Evolutionary conservation across 2,329 filamentous ascomycete genomes (phyloP).

Genomic region (Hypoxylon sp.): DNA sequence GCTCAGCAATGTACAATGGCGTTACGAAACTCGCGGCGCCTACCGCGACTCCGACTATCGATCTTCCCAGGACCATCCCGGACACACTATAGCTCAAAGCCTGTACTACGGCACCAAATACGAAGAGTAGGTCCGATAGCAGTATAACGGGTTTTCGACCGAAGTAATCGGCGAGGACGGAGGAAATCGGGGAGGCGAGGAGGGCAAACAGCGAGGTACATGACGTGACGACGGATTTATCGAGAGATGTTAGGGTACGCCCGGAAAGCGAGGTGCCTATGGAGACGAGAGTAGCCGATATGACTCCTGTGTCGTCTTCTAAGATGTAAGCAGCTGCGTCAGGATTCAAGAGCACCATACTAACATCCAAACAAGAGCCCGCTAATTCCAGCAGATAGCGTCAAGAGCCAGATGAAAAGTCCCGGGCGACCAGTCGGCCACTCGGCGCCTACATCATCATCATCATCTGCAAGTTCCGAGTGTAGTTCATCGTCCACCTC

Average conservation of each 20-base stretch:
- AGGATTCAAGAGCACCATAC: conserved; percentile 46
- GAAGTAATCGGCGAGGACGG: conserved; percentile 70
- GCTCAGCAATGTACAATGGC: conserved; percentile 88
- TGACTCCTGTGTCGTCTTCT: conserved; percentile 75
- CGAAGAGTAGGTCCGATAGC: conserved; percentile 74
- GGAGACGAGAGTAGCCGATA: conserved; percentile 75
- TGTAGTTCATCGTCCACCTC: conserved; percentile 33
- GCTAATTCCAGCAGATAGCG: conserved; percentile 74
- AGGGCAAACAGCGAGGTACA: conserved; percentile 76
- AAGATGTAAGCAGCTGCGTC: conserved; percentile 24
- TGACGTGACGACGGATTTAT: conserved; percentile 79
- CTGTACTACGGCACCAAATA: conserved; percentile 75
- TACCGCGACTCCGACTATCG: conserved; percentile 78
- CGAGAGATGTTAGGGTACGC: conserved; percentile 69
- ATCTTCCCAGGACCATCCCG: conserved; percentile 75
- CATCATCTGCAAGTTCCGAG: conserved; percentile 25
- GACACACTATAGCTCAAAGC: conserved; percentile 68
- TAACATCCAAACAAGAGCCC: conserved; percentile 76
- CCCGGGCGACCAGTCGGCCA: conserved; percentile 45
- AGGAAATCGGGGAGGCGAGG: conserved; percentile 72
- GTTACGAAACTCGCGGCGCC: conserved; percentile 85
- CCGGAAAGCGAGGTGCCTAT: conserved; percentile 70
- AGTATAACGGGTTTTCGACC: conserved; percentile 74
- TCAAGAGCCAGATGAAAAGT: conserved; percentile 71
- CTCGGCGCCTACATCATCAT: conserved; percentile 15